These are phyloP conservation scores for Combretum micranthum DNA, from an alignment of 345 rosid species.

Conservation along the genomic window DNA sequence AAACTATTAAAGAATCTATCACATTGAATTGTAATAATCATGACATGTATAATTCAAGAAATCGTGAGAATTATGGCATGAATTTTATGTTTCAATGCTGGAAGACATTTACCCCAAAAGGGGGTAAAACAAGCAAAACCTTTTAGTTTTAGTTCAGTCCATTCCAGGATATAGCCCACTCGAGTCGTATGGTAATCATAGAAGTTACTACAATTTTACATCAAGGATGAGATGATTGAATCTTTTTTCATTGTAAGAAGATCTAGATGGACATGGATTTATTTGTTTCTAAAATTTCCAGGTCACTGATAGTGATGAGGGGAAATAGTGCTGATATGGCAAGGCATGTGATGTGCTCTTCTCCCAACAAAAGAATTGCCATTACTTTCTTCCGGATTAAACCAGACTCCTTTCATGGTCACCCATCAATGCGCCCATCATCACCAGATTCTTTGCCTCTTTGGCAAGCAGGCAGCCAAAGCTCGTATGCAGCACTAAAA, in stretches of 20 bases:
- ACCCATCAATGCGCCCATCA: conserved; percentile 41
- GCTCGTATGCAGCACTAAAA: conserved; percentile 32
- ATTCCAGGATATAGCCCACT: too few relatives aligned
- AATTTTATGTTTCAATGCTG: too few relatives aligned
- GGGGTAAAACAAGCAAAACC: too few relatives aligned
- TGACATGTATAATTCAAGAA: too few relatives aligned
- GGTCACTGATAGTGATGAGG: conserved; percentile 83
- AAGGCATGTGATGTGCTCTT: conserved; percentile 82
- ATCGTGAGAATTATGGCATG: too few relatives aligned
- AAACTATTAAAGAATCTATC: too few relatives aligned
- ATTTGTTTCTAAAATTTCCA: conserved; percentile 18
- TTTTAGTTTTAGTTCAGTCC: too few relatives aligned
- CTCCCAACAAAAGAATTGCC: conserved; percentile 57
- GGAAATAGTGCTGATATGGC: conserved; percentile 88
- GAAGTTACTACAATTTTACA: too few relatives aligned
- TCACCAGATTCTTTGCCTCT: conserved; percentile 44
- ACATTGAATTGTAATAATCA: too few relatives aligned
- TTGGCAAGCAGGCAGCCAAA: conserved; percentile 47
- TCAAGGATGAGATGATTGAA: background rate
- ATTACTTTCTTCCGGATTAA: conserved; percentile 82
- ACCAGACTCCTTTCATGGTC: conserved; percentile 38
- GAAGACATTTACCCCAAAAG: too few relatives aligned
- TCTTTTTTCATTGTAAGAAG: too few relatives aligned
- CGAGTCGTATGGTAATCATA: too few relatives aligned
- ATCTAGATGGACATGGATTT: background rate